Evolutionary conservation across 2,329 filamentous ascomycete genomes (phyloP).

Genomic region (Aspergillus aculeatinus): DNA sequence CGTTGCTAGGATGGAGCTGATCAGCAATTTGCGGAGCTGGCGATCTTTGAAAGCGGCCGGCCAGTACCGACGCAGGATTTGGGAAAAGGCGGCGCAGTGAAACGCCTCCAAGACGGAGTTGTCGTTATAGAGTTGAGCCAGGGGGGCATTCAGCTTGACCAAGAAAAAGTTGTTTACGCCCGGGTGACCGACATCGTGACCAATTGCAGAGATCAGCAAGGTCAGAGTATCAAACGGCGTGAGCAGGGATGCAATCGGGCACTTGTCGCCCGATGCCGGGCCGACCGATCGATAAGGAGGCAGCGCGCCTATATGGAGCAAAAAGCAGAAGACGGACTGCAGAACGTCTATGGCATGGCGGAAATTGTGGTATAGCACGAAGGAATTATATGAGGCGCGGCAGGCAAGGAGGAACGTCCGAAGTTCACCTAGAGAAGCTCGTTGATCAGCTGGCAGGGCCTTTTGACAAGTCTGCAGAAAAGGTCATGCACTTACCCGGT

Average conservation of each 20-base stretch:
- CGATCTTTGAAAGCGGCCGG: constrained; percentile 74
- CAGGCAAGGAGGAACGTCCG: constrained; percentile 84
- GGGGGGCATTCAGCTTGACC: constrained; percentile 82
- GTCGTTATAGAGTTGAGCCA: constrained; percentile 96
- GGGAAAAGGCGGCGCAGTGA: constrained; percentile 94
- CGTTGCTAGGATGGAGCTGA: constrained; percentile 94
- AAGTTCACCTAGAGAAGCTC: constrained; percentile 64
- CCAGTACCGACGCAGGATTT: constrained; percentile 92
- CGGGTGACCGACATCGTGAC: constrained; percentile 94
- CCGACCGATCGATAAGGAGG: constrained; percentile 60
- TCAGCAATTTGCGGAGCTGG: constrained; percentile 85
- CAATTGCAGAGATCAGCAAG: constrained; percentile 90
- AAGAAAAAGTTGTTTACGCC: constrained; percentile 98
- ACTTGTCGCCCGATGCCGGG: constrained; percentile 45
- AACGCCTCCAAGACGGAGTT: constrained; percentile 95
- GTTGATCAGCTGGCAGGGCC: neutral
- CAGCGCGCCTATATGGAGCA: constrained; percentile 74
- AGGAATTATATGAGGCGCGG: constrained; percentile 90
- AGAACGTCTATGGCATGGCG: constrained; percentile 95
- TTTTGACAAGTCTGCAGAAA: neutral
- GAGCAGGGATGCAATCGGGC: constrained; percentile 72
- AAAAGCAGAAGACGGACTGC: constrained; percentile 87
- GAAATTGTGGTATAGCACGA: constrained; percentile 98
- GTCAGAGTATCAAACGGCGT: constrained; percentile 84
- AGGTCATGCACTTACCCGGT: constrained; percentile 68